Evolutionary conservation across 1,284 basidiomycete genomes (phyloP), one percentile per base, ranked within the genome.

Genomic region (Cystobasidium sp.): DNA sequence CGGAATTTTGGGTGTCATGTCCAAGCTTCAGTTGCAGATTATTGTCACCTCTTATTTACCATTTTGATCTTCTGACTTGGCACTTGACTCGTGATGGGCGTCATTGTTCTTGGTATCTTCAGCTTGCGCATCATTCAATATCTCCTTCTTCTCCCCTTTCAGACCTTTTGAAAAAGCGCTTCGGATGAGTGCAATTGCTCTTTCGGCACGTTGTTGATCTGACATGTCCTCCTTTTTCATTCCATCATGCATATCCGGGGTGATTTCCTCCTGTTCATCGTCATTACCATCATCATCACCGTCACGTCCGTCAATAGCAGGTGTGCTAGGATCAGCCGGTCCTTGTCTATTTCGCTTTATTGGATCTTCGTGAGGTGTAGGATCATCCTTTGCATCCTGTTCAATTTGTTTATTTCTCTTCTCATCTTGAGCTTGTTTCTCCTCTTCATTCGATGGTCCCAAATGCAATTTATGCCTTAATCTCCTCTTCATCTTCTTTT

Each of bases 401-500:
- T 76, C 76, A 63, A 78, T 76, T 56, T 79, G 68, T 73, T 78
- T 56, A 24, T 49, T 75, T 37, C 53, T 56, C 43, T 71, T 44
- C 56, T 49, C 55, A 51, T 75, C 73, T 43, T 67, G 61, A 69
- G 37, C 55, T 46, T 65, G 56, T 41, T 44, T 62, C 39, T 46
- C 39, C 46, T 67, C 74, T 43, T 63, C 52, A 20, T 75, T 51
- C 20, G 4, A 59, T 22, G 63, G 61, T 67, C 65, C 58, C 43
- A 80, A 63, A 43, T 79, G 76, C 43, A 82, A 58, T 22, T 76
- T 78, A 6, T 75, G 51, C 41, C 78, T 76, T 22, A 82, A 71
- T 16, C 77, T 77, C 1, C 74, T 56, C 18, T 74, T 75, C 20
- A 83, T 37, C 9, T 74, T 49, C 70, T 81, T 79, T 67, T 82